Percentiles rank a stretch among this genome's conserved stretches.
Conservation (phyloP, 2,329 filamentous ascomycete species). For the Hawksworthiomyces lignivorus region DNA sequence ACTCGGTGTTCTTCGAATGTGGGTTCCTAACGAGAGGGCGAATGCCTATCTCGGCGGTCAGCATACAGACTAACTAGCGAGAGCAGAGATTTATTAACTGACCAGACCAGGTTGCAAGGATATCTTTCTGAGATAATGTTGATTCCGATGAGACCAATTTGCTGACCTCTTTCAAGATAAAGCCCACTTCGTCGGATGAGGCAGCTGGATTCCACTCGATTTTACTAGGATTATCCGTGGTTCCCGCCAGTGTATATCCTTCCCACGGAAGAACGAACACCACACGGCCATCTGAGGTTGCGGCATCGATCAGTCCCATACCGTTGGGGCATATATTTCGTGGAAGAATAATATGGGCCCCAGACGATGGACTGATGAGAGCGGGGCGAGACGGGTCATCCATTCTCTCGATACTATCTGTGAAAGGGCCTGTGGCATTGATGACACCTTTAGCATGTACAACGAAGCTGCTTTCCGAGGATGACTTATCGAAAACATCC, state of each 20-base stretch:
- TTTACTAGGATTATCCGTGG: slow-evolving; percentile 65
- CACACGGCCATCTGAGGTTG: slow-evolving; percentile 76
- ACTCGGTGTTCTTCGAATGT: slow-evolving; percentile 73
- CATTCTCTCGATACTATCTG: slow-evolving; percentile 72
- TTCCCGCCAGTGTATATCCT: slow-evolving; percentile 77
- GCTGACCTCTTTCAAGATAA: slow-evolving; percentile 67
- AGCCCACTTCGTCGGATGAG: slow-evolving; percentile 7
- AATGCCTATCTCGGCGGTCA: slow-evolving; percentile 34
- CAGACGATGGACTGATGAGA: slow-evolving; percentile 73
- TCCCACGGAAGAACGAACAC: slow-evolving; percentile 87
- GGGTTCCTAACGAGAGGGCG: slow-evolving; percentile 75
- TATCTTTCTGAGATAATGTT: slow-evolving; percentile 5
- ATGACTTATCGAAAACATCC: slow-evolving; percentile 49
- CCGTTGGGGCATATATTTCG: slow-evolving; percentile 70
- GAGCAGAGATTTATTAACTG: slow-evolving; percentile 12
- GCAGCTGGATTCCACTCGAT: slow-evolving; percentile 30
- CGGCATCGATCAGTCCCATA: slow-evolving; percentile 76
- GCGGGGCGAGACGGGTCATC: slow-evolving; percentile 62
- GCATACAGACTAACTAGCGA: too few species aligned
- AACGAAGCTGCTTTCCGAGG: slow-evolving; percentile 50
- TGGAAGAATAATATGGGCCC: slow-evolving; percentile 76
- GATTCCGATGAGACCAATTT: slow-evolving; percentile 64
- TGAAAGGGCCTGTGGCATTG: slow-evolving; percentile 78
- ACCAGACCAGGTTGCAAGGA: slow-evolving; percentile 47
- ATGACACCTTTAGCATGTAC: slow-evolving; percentile 73